Conservation (phyloP, 768 basidiomycete species). For the Mycena kentingensis region DNA sequence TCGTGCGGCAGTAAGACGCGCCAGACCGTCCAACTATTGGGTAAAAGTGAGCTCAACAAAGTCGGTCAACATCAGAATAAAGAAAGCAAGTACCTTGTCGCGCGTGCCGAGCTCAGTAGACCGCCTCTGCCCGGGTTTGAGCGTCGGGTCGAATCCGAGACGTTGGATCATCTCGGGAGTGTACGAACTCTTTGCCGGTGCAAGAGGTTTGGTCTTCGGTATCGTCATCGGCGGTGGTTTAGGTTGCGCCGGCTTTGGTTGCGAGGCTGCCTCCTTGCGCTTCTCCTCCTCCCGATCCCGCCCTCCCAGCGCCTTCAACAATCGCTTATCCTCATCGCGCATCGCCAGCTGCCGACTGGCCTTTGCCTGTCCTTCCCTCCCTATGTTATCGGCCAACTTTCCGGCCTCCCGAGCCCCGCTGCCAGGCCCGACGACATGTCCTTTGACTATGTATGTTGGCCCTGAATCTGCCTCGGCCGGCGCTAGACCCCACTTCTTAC, state of each 20-base stretch:
- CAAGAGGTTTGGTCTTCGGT: slow-evolving; percentile 5
- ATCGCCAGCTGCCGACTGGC: slow-evolving; percentile 62
- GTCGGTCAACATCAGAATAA: background rate
- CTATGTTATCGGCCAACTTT: slow-evolving; percentile 64
- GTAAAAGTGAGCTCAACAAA: background rate
- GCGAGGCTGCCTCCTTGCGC: slow-evolving; percentile 24
- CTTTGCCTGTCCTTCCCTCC: slow-evolving; percentile 78
- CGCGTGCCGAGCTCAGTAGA: slow-evolving; percentile 43
- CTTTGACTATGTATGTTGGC: slow-evolving; percentile 80
- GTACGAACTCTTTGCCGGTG: slow-evolving; percentile 51
- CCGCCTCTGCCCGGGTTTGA: slow-evolving; percentile 51
- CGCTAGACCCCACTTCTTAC: slow-evolving; percentile 74
- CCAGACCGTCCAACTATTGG: slow-evolving; percentile 56
- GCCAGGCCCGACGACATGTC: slow-evolving; percentile 67
- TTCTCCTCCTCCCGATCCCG: slow-evolving; percentile 59
- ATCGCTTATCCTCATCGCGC: slow-evolving; percentile 56
- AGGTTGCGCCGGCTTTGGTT: slow-evolving; percentile 12
- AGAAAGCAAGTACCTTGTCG: slow-evolving; percentile 52
- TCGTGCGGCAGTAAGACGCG: slow-evolving; percentile 49
- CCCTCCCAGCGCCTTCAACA: slow-evolving; percentile 60
- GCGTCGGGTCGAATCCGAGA: slow-evolving; percentile 79
- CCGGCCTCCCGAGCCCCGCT: slow-evolving; percentile 40
- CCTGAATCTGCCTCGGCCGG: slow-evolving; percentile 47
- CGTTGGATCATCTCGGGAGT: slow-evolving; percentile 67
- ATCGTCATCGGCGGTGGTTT: slow-evolving; percentile 16